Conservation (phyloP, 2,329 filamentous ascomycete genomes). For the Sporothrix protearum region DNA sequence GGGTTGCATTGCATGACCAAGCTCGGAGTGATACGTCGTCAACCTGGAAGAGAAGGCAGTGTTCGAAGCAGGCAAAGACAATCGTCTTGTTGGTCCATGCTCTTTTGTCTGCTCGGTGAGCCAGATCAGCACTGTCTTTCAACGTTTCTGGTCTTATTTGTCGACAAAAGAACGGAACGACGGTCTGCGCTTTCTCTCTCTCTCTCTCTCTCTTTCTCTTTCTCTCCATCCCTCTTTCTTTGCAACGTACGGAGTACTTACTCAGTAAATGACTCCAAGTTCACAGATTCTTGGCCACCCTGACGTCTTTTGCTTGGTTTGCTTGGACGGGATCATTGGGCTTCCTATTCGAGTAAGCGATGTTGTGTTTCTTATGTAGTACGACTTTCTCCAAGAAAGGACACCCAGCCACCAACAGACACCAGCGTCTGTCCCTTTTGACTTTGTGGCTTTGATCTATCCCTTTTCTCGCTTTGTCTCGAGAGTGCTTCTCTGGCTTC, state of each 20-base stretch:
- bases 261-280: neutral
- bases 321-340: neutral
- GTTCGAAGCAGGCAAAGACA: neutral
- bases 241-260: too few relatives aligned
- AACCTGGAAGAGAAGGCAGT: neutral
- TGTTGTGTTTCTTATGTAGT: neutral
- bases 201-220: neutral
- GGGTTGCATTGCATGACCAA: neutral
- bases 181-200: neutral
- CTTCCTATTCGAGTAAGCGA: conserved; percentile 17
- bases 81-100: neutral
- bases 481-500: neutral
- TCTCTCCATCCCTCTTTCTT: neutral
- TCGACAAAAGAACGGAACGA: neutral
- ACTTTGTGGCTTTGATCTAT: neutral
- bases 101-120: neutral
- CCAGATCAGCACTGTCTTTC: neutral
- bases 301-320: neutral
- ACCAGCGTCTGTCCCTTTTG: neutral
- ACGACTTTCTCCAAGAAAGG: neutral
- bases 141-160: neutral
- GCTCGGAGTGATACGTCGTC: neutral
- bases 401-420: neutral
- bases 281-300: neutral
- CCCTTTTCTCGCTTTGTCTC: neutral